These are phyloP conservation scores for Solanum arcanum DNA, from an alignment of 257 asterid species.

Conservation along the genomic window DNA sequence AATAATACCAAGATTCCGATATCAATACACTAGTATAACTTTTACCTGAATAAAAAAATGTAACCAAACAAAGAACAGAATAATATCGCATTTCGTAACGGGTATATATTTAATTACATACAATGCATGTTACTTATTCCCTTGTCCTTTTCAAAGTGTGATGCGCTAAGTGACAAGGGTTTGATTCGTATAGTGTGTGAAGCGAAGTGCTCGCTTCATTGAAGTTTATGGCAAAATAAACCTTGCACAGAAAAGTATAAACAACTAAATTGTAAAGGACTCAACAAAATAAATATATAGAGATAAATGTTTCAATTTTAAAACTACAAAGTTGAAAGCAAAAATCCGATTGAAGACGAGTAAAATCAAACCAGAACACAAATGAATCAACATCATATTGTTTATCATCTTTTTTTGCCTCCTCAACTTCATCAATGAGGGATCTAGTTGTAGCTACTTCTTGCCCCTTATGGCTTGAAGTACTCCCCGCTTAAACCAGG, in stretches of 20 bases:
- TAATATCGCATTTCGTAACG: not conserved
- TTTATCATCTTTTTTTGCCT: not conserved
- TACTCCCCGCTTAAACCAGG: not conserved
- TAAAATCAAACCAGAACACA: not conserved
- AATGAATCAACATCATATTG: not conserved
- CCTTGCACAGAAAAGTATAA: not conserved
- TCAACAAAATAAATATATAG: not conserved
- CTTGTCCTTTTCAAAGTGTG: not conserved
- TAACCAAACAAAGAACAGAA: not conserved
- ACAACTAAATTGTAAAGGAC: not conserved
- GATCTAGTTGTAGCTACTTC: not conserved
- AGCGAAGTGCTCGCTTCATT: not conserved
- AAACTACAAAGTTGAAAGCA: not conserved
- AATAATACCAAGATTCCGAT: not conserved
- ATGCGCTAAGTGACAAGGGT: not conserved
- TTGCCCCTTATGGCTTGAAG: not conserved
- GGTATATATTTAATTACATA: not conserved
- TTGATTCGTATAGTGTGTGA: not conserved
- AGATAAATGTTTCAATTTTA: not conserved
- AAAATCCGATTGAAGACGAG: not conserved
- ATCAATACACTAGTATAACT: not conserved
- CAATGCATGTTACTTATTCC: not conserved
- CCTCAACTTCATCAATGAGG: not conserved
- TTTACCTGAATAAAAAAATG: not conserved
- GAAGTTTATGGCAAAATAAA: not conserved